These are phyloP conservation scores for Cyclocybe aegerita DNA, from an alignment of 768 basidiomycete genomes.

Conservation along the genomic window DNA sequence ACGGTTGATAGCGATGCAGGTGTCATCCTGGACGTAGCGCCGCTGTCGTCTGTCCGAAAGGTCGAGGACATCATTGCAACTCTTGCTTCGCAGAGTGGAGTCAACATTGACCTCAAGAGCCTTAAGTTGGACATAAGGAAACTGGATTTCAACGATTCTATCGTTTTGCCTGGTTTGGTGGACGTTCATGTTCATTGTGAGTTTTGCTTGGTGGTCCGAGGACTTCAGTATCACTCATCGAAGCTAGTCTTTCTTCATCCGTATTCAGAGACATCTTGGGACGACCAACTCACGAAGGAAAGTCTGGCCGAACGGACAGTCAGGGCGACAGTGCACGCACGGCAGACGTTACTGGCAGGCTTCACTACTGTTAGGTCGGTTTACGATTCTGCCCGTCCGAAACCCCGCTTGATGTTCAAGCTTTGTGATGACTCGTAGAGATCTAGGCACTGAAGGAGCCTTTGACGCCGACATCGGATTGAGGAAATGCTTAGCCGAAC, in stretches of 20 bases:
- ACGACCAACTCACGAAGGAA: conserved; percentile 60
- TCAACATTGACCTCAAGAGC: too few species aligned
- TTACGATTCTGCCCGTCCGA: background rate
- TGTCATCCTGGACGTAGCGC: conserved; percentile 43
- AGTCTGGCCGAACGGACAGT: conserved; percentile 57
- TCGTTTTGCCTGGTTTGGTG: conserved; percentile 14
- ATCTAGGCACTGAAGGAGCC: conserved; percentile 70
- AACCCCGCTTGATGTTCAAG: background rate
- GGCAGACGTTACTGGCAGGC: conserved; percentile 55
- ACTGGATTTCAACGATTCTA: conserved; percentile 11
- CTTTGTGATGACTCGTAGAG: too few species aligned
- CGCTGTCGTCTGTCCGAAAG: conserved; percentile 1
- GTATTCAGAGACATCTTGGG: conserved; percentile 60
- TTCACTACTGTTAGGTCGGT: conserved; percentile 60
- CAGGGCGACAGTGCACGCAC: conserved; percentile 60
- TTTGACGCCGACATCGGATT: conserved; percentile 59
- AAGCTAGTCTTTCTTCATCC: conserved; percentile 57
- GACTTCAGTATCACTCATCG: background rate
- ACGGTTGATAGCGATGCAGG: conserved; percentile 46
- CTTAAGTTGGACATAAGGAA: conserved; percentile 9
- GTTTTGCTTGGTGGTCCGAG: conserved; percentile 26
- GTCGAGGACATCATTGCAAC: background rate
- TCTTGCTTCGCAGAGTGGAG: too few species aligned
- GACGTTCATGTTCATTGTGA: conserved; percentile 22
- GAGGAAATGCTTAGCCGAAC: conserved; percentile 47